These are phyloP conservation scores for Dicorynia guianensis DNA, from an alignment of 306 rosid species.

Conservation along the genomic window DNA sequence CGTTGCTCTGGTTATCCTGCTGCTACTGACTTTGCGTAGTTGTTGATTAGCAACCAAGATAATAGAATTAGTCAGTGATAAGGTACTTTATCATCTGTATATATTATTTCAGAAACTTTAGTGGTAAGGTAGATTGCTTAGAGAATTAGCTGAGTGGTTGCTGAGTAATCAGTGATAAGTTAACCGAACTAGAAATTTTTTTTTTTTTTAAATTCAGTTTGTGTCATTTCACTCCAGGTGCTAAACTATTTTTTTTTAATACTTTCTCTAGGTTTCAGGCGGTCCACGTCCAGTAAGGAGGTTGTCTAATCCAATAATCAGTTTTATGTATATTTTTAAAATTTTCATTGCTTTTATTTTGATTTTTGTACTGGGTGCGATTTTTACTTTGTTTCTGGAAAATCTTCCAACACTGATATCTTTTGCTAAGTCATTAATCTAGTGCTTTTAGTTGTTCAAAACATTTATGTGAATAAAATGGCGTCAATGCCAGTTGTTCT, in stretches of 20 bases:
- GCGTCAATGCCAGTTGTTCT: neutral
- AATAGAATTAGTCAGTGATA: too few species aligned
- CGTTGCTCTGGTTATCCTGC: too few species aligned
- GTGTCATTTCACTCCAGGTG: neutral
- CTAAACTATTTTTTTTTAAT: conserved; percentile 19
- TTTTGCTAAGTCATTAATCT: conserved; percentile 45
- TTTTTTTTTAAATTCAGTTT: neutral
- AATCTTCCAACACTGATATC: conserved; percentile 65
- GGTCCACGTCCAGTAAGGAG: conserved; percentile 34
- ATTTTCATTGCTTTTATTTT: conserved; percentile 63
- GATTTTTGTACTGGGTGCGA: conserved; percentile 67
- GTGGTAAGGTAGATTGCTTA: too few species aligned
- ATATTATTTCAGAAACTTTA: too few species aligned
- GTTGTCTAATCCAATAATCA: conserved; percentile 46
- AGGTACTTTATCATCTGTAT: too few species aligned
- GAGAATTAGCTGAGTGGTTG: too few species aligned
- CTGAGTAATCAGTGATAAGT: too few species aligned
- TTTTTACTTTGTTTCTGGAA: conserved; percentile 73
- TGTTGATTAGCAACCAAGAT: too few species aligned
- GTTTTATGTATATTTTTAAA: conserved; percentile 57
- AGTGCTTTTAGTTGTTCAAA: conserved; percentile 24
- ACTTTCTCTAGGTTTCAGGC: conserved; percentile 51
- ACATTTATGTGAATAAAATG: conserved; percentile 8
- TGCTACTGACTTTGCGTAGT: too few species aligned
- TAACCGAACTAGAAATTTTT: neutral